Percentiles rank a stretch among this genome's conserved stretches.
phyloP scores from a whole-genome alignment of 2,329 filamentous ascomycete genomes.

The Xylariaceae sp. region DNA sequence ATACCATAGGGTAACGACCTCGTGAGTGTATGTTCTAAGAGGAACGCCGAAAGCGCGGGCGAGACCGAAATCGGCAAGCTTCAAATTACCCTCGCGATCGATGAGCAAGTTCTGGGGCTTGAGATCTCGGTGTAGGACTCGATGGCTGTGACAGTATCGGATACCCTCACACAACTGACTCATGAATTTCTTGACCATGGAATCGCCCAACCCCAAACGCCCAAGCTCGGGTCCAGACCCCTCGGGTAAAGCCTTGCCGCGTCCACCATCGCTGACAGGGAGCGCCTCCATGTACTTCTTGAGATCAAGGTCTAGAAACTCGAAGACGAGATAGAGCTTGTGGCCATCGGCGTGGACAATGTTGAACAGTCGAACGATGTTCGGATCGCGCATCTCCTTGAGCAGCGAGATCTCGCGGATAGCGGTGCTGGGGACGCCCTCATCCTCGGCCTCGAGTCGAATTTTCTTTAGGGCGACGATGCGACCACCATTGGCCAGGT shows the following conservation, averaged over 20 bases:
- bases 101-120: slow-evolving; percentile 92
- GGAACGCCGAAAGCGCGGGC: slow-evolving; percentile 89
- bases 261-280: slow-evolving; percentile 76
- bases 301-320: slow-evolving; percentile 85
- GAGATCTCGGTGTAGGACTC: slow-evolving; percentile 80
- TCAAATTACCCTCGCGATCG: slow-evolving; percentile 80
- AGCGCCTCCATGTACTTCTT: slow-evolving; percentile 97
- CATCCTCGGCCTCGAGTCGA: slow-evolving; percentile 89
- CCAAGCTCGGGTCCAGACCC: slow-evolving; percentile 61
- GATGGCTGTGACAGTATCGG: slow-evolving; percentile 83
- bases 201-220: slow-evolving; percentile 68
- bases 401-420: slow-evolving; percentile 92
- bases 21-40: slow-evolving; percentile 86
- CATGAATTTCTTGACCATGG: slow-evolving; percentile 92
- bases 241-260: slow-evolving; percentile 80
- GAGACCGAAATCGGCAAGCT: slow-evolving; percentile 85
- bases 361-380: slow-evolving; percentile 83
- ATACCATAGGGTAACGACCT: slow-evolving; percentile 94
- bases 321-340: slow-evolving; percentile 90
- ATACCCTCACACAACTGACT: slow-evolving; percentile 80
- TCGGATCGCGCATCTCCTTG: slow-evolving; percentile 90
- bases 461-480: slow-evolving; percentile 96
- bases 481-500: slow-evolving; percentile 74
- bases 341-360: slow-evolving; percentile 93
- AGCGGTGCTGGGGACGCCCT: slow-evolving; percentile 86